Percentiles rank a stretch among this genome's conserved stretches.
Conservation (phyloP, 441 rosid species). For the Croton setiger region DNA sequence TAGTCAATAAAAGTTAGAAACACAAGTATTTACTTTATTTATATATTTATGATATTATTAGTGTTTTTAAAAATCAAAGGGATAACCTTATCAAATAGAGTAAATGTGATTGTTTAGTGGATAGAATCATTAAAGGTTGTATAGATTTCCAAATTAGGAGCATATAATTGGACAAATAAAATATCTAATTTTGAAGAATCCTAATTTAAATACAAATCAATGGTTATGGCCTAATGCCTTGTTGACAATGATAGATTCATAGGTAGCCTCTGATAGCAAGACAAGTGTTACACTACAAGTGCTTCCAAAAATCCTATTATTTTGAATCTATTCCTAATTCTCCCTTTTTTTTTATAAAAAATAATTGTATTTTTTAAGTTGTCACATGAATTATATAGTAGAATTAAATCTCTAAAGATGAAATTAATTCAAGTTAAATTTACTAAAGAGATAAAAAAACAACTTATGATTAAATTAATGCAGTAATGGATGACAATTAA, state of each 20-base stretch:
- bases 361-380: too few species aligned
- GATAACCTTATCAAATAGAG: conserved; percentile 9
- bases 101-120: conserved; percentile 21
- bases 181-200: neutral
- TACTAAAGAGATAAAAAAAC: too few species aligned
- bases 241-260: conserved; percentile 5
- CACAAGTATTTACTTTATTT: neutral
- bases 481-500: too few species aligned
- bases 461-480: too few species aligned
- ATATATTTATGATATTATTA: neutral
- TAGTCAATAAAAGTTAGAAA: conserved; percentile 13
- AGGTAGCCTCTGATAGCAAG: neutral
- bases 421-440: too few species aligned
- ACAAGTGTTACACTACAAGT: conserved; percentile 1
- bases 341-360: neutral
- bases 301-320: neutral
- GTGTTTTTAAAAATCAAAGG: neutral
- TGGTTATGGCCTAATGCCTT: neutral
- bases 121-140: conserved; percentile 18
- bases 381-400: too few species aligned
- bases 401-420: too few species aligned
- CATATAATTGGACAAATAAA: conserved; percentile 21
- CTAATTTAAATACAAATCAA: conserved; percentile 6
- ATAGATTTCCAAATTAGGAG: conserved; percentile 24
- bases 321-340: neutral